Base-by-base conservation (phyloP, 352 stramenopile genomes). In the Globisporangium perplexum region DNA sequence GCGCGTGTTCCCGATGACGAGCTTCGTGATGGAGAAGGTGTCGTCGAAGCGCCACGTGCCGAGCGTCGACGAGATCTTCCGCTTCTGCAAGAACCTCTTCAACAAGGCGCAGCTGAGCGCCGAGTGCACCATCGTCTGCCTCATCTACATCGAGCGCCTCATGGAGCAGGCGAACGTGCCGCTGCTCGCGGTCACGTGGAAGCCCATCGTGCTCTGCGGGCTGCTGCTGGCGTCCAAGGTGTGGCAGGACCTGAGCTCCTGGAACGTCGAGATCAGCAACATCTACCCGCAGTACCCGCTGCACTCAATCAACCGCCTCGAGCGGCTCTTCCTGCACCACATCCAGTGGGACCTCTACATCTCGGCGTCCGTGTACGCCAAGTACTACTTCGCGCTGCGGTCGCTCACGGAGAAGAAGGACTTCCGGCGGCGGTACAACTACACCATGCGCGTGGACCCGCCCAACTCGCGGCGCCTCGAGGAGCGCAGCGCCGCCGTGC, bases 271-370 rank as follows among this genome's bases (percentile, higher is more conserved):
- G 75, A 99, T 99, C 81, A 93, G 91, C 42, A 95, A 82, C 68
- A 97, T 99, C 50, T 99, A 98, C 85, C 96, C 96, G 47, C 92
- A 99, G 74, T 99, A 98, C 71, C 96, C 93, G 28, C 75, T 99
- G 41, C 86, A 98, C 57, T 93, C 88, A 57, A 99, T 99, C 78
- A 99, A 99, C 71, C 78, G 83, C 8, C 84, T 99, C 47, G 97
- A 99, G 71, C 68, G 95, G 10, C 77, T 96, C 51, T 99, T 99
- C 66, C 71, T 99, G 43, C 90, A 97, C 53, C 85, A 97, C 53
- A 94, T 99, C 50, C 96, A 99, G 66, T 99, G 96, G 96, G 94
- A 99, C 65, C 79, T 99, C 22, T 99, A 98, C 71, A 98, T 99
- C 71, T 98, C 92, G 7, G 78, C 69, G 17, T 90, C 77, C 1